Conservation (phyloP, 495 filamentous ascomycete genomes). For the Penicillium robsamsonii region DNA sequence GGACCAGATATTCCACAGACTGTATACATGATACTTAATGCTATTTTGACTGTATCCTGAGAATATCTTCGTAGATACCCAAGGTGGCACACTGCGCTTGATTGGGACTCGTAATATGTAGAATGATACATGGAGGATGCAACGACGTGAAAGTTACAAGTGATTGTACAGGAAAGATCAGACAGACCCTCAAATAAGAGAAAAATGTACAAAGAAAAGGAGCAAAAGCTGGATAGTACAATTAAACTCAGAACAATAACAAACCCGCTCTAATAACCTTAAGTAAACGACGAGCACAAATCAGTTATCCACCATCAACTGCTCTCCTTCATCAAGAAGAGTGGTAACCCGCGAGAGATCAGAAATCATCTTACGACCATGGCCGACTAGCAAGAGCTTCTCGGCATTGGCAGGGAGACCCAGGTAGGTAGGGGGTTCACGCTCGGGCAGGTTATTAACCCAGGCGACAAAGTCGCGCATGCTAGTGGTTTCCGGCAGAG, state of each 20-base stretch:
- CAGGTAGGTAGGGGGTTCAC: slow-evolving; percentile 96
- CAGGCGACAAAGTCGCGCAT: slow-evolving; percentile 86
- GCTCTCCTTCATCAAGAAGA: slow-evolving; percentile 90
- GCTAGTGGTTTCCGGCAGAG: slow-evolving; percentile 73
- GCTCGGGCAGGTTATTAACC: slow-evolving; percentile 89
- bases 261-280: not conserved
- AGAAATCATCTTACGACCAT: slow-evolving; percentile 79
- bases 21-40: slow-evolving; percentile 40
- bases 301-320: slow-evolving; percentile 69
- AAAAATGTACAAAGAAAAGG: slow-evolving; percentile 21
- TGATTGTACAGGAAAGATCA: slow-evolving; percentile 10
- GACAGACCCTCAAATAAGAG: not conserved
- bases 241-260: slow-evolving; percentile 10
- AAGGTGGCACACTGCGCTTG: not conserved
- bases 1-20: slow-evolving; percentile 35
- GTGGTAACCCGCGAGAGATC: slow-evolving; percentile 80
- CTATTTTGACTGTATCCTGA: slow-evolving; percentile 27
- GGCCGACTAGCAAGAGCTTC: slow-evolving; percentile 87
- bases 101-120: not conserved
- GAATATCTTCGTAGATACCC: not conserved
- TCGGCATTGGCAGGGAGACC: slow-evolving; percentile 95
- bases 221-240: slow-evolving; percentile 16
- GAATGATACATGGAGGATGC: not conserved
- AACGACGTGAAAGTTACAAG: slow-evolving; percentile 10
- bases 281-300: slow-evolving; percentile 3